A percentile compares a stretch with the other conserved stretches of the same genome.
These are phyloP conservation scores for Chloris gayana DNA, from an alignment of 176 grass and related monocot genomes.

Conservation along the genomic window DNA sequence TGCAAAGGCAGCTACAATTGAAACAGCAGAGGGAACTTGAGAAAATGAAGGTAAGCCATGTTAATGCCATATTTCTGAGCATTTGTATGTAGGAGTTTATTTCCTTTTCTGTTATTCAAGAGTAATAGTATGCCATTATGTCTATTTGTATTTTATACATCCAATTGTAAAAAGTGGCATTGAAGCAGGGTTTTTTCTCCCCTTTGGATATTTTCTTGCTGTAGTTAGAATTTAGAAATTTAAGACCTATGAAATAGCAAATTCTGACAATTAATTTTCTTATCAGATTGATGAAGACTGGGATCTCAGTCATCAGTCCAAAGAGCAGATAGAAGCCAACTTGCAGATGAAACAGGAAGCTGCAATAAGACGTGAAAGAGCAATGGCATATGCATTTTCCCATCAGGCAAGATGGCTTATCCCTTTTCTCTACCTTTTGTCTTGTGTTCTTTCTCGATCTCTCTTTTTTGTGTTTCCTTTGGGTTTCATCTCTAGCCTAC, in stretches of 20 bases:
- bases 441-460: too few relatives aligned
- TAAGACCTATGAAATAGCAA: not conserved
- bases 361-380: conserved; percentile 80
- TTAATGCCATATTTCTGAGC: not conserved
- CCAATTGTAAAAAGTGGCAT: not conserved
- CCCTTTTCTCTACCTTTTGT: too few relatives aligned
- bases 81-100: not conserved
- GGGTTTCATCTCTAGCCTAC: too few relatives aligned
- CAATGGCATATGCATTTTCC: conserved; percentile 96
- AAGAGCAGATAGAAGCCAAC: conserved; percentile 72
- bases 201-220: not conserved
- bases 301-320: conserved; percentile 85
- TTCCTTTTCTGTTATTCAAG: not conserved
- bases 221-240: not conserved
- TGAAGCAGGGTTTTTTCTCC: not conserved
- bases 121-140: not conserved
- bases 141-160: not conserved
- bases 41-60: conserved; percentile 71
- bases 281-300: conserved; percentile 82
- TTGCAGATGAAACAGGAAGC: conserved; percentile 84
- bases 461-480: too few relatives aligned
- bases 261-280: conserved; percentile 18
- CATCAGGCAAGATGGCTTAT: conserved; percentile 62
- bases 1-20: conserved; percentile 79
- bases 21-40: conserved; percentile 79